Evolutionary conservation across 2,329 filamentous ascomycete species (phyloP).

Genomic region (Alternaria postmessia): DNA sequence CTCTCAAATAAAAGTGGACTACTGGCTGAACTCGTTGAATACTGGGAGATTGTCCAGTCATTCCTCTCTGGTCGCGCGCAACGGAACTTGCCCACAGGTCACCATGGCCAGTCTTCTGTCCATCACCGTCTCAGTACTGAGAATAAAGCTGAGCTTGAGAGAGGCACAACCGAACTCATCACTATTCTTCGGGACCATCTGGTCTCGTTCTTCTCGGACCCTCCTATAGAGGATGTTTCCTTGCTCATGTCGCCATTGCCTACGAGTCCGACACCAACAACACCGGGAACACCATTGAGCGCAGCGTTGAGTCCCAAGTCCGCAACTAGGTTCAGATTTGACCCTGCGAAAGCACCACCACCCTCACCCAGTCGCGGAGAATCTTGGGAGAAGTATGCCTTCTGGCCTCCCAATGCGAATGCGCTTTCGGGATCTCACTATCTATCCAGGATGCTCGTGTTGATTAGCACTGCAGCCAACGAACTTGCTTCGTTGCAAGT

Average conservation of each 20-base stretch:
- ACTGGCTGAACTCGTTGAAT: constrained; percentile 87
- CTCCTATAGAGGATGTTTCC: constrained; percentile 90
- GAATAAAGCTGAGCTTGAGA: constrained; percentile 75
- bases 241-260: constrained; percentile 83
- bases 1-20: constrained; percentile 79
- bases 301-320: constrained; percentile 66
- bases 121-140: constrained; percentile 82
- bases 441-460: constrained; percentile 78
- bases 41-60: constrained; percentile 89
- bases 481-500: constrained; percentile 82
- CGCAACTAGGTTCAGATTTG: constrained; percentile 81
- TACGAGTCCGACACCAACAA: constrained; percentile 66
- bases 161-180: constrained; percentile 82
- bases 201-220: constrained; percentile 82
- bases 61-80: constrained; percentile 91
- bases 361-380: constrained; percentile 79
- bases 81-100: constrained; percentile 77
- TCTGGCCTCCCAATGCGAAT: constrained; percentile 94
- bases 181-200: constrained; percentile 82
- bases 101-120: constrained; percentile 79
- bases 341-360: constrained; percentile 77
- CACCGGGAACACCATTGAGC: constrained; percentile 65
- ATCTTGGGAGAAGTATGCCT: constrained; percentile 91
- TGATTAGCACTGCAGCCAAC: constrained; percentile 86
- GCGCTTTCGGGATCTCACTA: constrained; percentile 92